Evolutionary conservation across 2,329 filamentous ascomycete genomes (phyloP).

Genomic region (Fusarium domesticum): DNA sequence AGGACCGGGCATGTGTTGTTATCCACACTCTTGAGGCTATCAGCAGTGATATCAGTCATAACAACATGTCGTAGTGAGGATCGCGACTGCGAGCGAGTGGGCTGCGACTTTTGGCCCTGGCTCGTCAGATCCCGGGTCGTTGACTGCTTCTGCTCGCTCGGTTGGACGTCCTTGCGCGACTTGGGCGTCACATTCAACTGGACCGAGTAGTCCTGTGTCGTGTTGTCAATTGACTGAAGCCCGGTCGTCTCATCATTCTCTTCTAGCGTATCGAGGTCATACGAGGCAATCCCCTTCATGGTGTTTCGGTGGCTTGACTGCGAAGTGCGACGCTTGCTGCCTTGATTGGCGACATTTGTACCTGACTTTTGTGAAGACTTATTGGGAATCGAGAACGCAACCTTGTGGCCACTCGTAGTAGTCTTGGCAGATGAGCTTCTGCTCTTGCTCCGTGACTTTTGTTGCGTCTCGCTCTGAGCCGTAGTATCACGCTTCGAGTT

Average conservation of each 20-base stretch:
- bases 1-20: constrained; percentile 43
- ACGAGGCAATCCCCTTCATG: constrained; percentile 21
- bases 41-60: constrained; percentile 23
- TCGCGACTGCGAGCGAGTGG: constrained; percentile 26
- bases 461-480: constrained; percentile 29
- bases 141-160: constrained; percentile 18
- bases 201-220: constrained; percentile 35
- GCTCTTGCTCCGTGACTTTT: constrained; percentile 29
- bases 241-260: constrained; percentile 38
- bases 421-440: constrained; percentile 26
- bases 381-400: constrained; percentile 42
- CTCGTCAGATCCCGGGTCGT: constrained; percentile 19
- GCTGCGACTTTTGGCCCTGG: constrained; percentile 28
- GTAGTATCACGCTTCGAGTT: constrained; percentile 32
- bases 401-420: constrained; percentile 34
- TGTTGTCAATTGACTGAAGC: constrained; percentile 33
- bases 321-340: constrained; percentile 40
- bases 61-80: constrained; percentile 25
- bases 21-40: constrained; percentile 25
- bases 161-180: constrained; percentile 20
- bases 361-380: constrained; percentile 30
- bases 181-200: constrained; percentile 32
- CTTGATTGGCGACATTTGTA: constrained; percentile 39
- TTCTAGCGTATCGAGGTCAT: constrained; percentile 28
- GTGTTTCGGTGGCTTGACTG: constrained; percentile 22